Percentiles rank a stretch among this genome's conserved stretches.
phyloP scores from a whole-genome alignment of 2,329 filamentous ascomycete species.

The Chalara sp. region DNA sequence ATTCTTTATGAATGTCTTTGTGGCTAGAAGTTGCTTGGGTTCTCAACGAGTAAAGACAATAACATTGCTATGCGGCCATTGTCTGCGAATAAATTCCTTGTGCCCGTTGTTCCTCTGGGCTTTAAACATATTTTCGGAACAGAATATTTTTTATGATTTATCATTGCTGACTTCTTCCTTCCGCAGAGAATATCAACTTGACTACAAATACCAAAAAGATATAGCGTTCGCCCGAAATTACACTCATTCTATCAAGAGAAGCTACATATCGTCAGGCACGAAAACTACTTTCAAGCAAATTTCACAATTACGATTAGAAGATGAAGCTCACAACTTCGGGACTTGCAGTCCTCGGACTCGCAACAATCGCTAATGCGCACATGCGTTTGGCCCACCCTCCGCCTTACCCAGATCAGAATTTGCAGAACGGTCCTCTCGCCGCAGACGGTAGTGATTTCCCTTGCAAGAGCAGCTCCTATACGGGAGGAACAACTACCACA shows the following conservation, averaged over 20 bases:
- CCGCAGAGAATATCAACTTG: not conserved
- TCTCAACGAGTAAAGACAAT: too few relatives aligned
- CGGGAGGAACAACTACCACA: slow-evolving; percentile 43
- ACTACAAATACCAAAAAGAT: not conserved
- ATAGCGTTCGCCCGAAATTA: too few relatives aligned
- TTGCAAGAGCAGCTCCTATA: slow-evolving; percentile 60
- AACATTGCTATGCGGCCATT: too few relatives aligned
- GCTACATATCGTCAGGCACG: slow-evolving; percentile 17
- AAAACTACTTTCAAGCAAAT: slow-evolving; percentile 3
- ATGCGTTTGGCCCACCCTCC: slow-evolving; percentile 64
- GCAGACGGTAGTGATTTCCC: slow-evolving; percentile 64
- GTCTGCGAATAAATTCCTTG: too few relatives aligned
- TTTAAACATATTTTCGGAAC: too few relatives aligned
- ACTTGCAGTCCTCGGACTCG: slow-evolving; percentile 47
- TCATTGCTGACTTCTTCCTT: too few relatives aligned
- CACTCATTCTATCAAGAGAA: too few relatives aligned
- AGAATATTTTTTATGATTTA: too few relatives aligned
- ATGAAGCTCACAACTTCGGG: slow-evolving; percentile 44
- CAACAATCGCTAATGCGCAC: slow-evolving; percentile 61
- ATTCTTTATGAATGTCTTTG: too few relatives aligned
- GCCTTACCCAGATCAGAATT: slow-evolving; percentile 46
- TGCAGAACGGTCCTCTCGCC: slow-evolving; percentile 59
- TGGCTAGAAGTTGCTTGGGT: too few relatives aligned
- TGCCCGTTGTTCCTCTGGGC: too few relatives aligned
- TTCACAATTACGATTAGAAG: slow-evolving; percentile 15